These are phyloP conservation scores for Ascoidea rubescens DNA, from an alignment of 805 yeast species.

Conservation along the genomic window DNA sequence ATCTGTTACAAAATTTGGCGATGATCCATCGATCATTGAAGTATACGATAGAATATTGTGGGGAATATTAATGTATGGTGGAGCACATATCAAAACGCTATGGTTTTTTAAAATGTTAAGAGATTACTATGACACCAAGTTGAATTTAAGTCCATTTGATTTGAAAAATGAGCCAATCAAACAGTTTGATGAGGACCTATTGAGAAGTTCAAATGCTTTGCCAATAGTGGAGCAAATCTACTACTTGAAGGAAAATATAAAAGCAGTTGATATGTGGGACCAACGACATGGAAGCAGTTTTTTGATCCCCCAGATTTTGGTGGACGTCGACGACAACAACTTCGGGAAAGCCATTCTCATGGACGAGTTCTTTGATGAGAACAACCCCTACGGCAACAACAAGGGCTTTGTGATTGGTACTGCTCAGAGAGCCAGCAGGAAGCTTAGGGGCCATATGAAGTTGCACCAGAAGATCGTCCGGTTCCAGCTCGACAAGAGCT, in stretches of 20 bases:
- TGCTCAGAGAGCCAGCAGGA: not conserved
- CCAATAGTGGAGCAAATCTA: not conserved
- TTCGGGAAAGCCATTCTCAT: not conserved
- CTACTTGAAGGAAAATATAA: not conserved
- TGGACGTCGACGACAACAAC: not conserved
- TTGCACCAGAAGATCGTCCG: not conserved
- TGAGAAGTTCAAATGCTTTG: not conserved
- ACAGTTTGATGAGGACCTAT: not conserved
- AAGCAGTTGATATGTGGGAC: not conserved
- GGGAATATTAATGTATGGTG: constrained; percentile 30
- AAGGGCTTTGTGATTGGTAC: not conserved
- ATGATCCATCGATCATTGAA: constrained; percentile 22
- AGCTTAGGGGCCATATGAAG: not conserved
- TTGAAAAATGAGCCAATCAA: not conserved
- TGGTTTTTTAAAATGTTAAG: constrained; percentile 28
- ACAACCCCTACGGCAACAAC: not conserved
- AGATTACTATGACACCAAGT: constrained; percentile 14
- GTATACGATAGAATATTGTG: constrained; percentile 26
- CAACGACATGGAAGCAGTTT: not conserved
- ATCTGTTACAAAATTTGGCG: constrained; percentile 17
- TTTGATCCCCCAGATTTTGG: not conserved
- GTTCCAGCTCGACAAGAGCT: not conserved
- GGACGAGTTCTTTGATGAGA: not conserved
- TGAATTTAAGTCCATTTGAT: constrained; percentile 1
- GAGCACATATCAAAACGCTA: constrained; percentile 25